Evolutionary conservation across 2,329 filamentous ascomycete species (phyloP).

Genomic region (Paracoccidioides brasiliensis): DNA sequence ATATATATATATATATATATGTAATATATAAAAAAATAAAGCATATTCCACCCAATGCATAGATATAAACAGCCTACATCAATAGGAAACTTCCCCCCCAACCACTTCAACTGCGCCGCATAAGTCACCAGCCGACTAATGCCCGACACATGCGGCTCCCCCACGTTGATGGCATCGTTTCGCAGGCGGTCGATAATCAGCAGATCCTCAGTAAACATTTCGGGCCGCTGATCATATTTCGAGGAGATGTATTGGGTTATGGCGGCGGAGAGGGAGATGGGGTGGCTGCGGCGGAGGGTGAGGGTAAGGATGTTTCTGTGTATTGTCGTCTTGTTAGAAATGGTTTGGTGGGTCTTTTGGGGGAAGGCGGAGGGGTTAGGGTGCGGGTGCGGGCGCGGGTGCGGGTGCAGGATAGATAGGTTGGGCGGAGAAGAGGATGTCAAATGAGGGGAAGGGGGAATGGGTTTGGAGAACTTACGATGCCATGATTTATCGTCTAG

Average conservation of each 20-base stretch:
- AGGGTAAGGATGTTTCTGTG: conserved; percentile 52
- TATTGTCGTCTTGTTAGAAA: neutral
- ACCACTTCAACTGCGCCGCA: conserved; percentile 83
- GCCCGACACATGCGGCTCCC: conserved; percentile 77
- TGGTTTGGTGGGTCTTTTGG: neutral
- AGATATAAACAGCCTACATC: conserved; percentile 35
- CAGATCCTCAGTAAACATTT: conserved; percentile 87
- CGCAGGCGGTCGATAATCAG: conserved; percentile 74
- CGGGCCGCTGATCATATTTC: conserved; percentile 97
- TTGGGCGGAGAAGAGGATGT: neutral
- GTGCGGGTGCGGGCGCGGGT: neutral
- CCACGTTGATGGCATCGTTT: conserved; percentile 72
- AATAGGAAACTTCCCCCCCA: conserved; percentile 89
- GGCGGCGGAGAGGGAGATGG: conserved; percentile 63
- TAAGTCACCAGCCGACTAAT: conserved; percentile 82
- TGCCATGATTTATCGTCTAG: conserved; percentile 7
- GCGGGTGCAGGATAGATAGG: neutral
- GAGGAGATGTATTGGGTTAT: conserved; percentile 92
- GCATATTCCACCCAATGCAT: neutral
- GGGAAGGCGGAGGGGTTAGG: neutral
- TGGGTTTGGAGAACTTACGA: conserved; percentile 9
- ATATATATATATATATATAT: neutral
- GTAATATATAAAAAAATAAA: neutral
- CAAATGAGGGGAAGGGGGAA: neutral
- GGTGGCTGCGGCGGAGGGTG: conserved; percentile 75